These are phyloP conservation scores for Claviceps paspali DNA, from an alignment of 2,329 filamentous ascomycete species.

Conservation along the genomic window DNA sequence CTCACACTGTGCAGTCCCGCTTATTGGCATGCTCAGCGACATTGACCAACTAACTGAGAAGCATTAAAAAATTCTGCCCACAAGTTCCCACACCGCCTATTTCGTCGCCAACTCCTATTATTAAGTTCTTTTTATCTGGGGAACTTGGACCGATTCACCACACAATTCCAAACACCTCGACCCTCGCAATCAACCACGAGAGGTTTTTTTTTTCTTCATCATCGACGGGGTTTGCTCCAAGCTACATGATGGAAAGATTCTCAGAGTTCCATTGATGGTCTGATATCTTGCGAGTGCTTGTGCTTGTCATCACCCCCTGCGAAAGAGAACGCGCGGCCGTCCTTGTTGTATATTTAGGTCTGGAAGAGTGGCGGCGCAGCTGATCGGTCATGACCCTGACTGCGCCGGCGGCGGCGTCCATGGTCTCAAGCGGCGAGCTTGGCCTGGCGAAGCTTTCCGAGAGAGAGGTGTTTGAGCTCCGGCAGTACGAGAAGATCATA, in stretches of 20 bases:
- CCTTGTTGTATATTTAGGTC: constrained; percentile 1
- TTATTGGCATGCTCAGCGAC: neutral
- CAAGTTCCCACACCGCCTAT: constrained; percentile 17
- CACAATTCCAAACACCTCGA: neutral
- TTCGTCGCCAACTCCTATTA: constrained; percentile 5
- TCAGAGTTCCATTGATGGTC: neutral
- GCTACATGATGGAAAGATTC: neutral
- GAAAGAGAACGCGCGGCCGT: neutral
- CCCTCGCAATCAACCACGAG: neutral
- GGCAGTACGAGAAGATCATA: constrained; percentile 67
- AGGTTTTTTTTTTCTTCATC: too few species aligned
- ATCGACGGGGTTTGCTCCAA: neutral
- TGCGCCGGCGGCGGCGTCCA: neutral
- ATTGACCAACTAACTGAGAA: too few species aligned
- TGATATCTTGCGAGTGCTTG: constrained; percentile 1
- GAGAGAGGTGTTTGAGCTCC: constrained; percentile 40
- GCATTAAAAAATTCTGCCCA: constrained; percentile 11
- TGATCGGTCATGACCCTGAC: constrained; percentile 2
- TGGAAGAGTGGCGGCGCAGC: neutral
- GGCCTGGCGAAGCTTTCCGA: constrained; percentile 16
- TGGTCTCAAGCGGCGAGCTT: neutral
- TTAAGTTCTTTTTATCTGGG: neutral
- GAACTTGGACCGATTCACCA: too few species aligned
- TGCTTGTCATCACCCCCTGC: neutral
- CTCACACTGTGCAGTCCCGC: neutral